Base-by-base conservation (phyloP, 2,329 filamentous ascomycete genomes). In the Cladosporium austrohemisphaericum region DNA sequence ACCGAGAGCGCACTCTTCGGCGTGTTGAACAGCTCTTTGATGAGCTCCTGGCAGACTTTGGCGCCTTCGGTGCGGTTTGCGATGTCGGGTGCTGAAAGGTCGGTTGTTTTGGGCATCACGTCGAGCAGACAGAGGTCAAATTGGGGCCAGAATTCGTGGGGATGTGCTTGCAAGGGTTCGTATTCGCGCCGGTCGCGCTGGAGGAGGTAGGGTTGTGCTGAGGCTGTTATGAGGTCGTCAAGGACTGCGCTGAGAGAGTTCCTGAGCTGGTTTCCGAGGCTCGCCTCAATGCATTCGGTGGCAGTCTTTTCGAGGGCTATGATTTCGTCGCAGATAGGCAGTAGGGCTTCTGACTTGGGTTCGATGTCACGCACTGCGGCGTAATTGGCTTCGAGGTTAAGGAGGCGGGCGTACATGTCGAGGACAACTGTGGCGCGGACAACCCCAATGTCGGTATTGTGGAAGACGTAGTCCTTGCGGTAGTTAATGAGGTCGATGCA, bases 141-240 rank as follows among this genome's bases (percentile, higher is more conserved):
- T 2, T 51, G 41, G 1, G 88, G 88, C 64, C 76, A 88, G 59
- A 88, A 84, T 56, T 95, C 90, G 1, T 76, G 60, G 0, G 67
- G 44, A 4, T 71, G 52, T 2, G 80, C 76, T 19, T 71, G 66
- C 13, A 95, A 71, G 0, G 88, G 86, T 59, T 95, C 88, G 59
- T 80, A 82, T 2, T 73, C 69, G 13, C 90, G 81, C 1, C 78
- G 75, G 65, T 95, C 88, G 81, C 84, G 91, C 20, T 74, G 59
- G 3, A 92, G 65, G 1, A 53, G 44, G 8, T 55, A 55, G 3
- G 59, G 50, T 3, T 40, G 18, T 10, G 48, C 18, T 53, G 55
- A 58, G 50, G 55, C 51, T n/a, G 59, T 51, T 7, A 56, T 26
- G 38, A 60, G 53, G 45, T 62, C 55, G n/a, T 59, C 55, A 23